phyloP scores from a whole-genome alignment of 2,329 filamentous ascomycete genomes.

The Elsinoe arachidis region DNA sequence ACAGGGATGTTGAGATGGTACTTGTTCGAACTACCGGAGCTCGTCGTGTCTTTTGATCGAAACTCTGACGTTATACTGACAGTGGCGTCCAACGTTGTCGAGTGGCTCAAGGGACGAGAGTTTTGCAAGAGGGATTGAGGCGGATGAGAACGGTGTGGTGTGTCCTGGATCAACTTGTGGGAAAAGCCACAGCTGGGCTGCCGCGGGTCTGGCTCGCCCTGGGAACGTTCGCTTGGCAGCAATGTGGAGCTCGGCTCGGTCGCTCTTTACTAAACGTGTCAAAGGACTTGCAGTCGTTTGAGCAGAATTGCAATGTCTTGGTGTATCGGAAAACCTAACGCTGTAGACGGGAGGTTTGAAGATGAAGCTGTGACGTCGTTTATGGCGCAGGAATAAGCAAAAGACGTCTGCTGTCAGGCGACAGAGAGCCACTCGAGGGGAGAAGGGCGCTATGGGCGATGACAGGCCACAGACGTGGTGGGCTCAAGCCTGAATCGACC shows the following conservation, averaged over 20 bases:
- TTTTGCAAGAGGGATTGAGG: conserved; percentile 4
- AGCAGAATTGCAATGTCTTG: neutral
- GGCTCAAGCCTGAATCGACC: neutral
- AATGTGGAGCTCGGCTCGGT: neutral
- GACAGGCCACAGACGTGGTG: neutral
- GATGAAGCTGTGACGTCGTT: neutral
- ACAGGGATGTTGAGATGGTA: neutral
- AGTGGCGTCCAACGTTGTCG: conserved; percentile 8
- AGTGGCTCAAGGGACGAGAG: conserved; percentile 6
- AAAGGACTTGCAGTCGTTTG: neutral
- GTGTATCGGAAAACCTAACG: neutral
- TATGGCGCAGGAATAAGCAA: conserved; percentile 3
- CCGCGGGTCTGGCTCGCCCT: conserved; percentile 10
- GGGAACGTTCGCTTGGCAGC: conserved; percentile 6
- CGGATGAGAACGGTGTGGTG: conserved; percentile 7
- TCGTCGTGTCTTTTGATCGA: neutral
- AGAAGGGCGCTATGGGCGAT: neutral
- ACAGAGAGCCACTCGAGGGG: neutral
- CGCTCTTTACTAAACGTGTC: neutral
- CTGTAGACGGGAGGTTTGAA: neutral
- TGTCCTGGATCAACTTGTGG: neutral
- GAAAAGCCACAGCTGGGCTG: conserved; percentile 11
- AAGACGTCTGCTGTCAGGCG: neutral
- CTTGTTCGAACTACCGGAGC: neutral
- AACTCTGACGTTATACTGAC: neutral